phyloP scores from a whole-genome alignment of 345 rosid species.

The Nephelium lappaceum region DNA sequence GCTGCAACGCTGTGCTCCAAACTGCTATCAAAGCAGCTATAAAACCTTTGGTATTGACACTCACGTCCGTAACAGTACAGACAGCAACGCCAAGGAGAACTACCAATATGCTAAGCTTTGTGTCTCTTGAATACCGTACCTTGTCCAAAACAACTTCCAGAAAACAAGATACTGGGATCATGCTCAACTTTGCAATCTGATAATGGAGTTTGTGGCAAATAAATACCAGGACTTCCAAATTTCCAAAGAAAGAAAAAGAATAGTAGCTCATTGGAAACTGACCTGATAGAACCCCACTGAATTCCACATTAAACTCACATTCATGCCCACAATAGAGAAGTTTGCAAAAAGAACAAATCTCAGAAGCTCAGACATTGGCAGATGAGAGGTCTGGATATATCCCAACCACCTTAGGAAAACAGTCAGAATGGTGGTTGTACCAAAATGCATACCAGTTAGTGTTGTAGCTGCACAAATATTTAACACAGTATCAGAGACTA shows the following conservation, averaged over 20 bases:
- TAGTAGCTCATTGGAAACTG: slow-evolving; percentile 9
- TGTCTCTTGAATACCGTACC: slow-evolving; percentile 90
- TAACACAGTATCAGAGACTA: slow-evolving; percentile 27
- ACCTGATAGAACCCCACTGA: slow-evolving; percentile 99
- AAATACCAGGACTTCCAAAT: slow-evolving; percentile 6
- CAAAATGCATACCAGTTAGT: slow-evolving; percentile 96
- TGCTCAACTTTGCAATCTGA: slow-evolving; percentile 97
- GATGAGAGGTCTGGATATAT: slow-evolving; percentile 78
- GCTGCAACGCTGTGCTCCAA: slow-evolving; percentile 98
- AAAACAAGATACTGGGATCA: slow-evolving; percentile 97
- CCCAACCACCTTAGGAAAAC: slow-evolving; percentile 78
- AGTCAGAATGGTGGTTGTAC: slow-evolving; percentile 85
- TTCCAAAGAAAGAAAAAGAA: neutral
- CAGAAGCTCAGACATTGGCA: slow-evolving; percentile 74
- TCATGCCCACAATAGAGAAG: slow-evolving; percentile 99
- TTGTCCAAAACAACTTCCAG: slow-evolving; percentile 94
- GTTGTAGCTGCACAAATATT: slow-evolving; percentile 81
- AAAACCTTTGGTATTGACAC: slow-evolving; percentile 92
- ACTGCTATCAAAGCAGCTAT: slow-evolving; percentile 89
- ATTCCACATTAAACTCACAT: slow-evolving; percentile 98
- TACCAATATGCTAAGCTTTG: slow-evolving; percentile 89
- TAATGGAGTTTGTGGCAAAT: slow-evolving; percentile 16
- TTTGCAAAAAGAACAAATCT: slow-evolving; percentile 91
- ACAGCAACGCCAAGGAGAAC: slow-evolving; percentile 98
- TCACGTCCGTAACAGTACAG: slow-evolving; percentile 97